A percentile compares a stretch with the other conserved stretches of the same genome.
These are phyloP conservation scores for Penicillium oxalicum DNA, from an alignment of 2,329 filamentous ascomycete species.

Conservation along the genomic window DNA sequence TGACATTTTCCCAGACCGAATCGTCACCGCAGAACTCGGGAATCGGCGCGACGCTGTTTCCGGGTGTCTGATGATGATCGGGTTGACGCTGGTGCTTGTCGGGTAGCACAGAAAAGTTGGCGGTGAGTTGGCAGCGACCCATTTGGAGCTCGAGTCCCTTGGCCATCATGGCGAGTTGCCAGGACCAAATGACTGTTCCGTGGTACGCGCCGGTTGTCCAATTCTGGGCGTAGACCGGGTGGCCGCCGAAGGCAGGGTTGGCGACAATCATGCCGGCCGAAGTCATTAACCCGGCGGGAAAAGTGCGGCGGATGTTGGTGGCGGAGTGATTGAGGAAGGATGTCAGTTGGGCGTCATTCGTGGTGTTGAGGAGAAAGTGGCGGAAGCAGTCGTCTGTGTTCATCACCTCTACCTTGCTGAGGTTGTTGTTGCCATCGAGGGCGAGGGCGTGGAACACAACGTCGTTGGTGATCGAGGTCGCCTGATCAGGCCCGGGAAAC, in stretches of 20 bases:
- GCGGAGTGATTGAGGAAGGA: conserved; percentile 53
- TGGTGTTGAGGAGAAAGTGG: conserved; percentile 56
- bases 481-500: conserved; percentile 44
- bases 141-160: conserved; percentile 55
- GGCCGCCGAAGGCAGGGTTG: conserved; percentile 53
- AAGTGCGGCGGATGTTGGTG: conserved; percentile 52
- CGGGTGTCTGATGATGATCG: neutral
- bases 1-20: conserved; percentile 42
- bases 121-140: conserved; percentile 41
- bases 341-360: conserved; percentile 52
- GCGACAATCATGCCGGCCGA: conserved; percentile 54
- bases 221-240: conserved; percentile 44
- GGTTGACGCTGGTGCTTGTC: neutral
- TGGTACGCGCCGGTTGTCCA: conserved; percentile 57
- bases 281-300: conserved; percentile 54
- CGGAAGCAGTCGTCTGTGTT: conserved; percentile 62
- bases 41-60: conserved; percentile 2
- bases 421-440: conserved; percentile 48
- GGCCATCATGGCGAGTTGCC: conserved; percentile 61
- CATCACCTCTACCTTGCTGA: conserved; percentile 51
- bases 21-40: conserved; percentile 49
- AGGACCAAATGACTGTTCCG: conserved; percentile 60
- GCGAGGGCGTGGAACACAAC: conserved; percentile 53
- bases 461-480: conserved; percentile 38
- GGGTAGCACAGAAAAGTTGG: conserved; percentile 3